A percentile compares a stretch with the other conserved stretches of the same genome.
These are phyloP conservation scores for Leccinum boreale DNA, from an alignment of 768 basidiomycete species.

Conservation along the genomic window DNA sequence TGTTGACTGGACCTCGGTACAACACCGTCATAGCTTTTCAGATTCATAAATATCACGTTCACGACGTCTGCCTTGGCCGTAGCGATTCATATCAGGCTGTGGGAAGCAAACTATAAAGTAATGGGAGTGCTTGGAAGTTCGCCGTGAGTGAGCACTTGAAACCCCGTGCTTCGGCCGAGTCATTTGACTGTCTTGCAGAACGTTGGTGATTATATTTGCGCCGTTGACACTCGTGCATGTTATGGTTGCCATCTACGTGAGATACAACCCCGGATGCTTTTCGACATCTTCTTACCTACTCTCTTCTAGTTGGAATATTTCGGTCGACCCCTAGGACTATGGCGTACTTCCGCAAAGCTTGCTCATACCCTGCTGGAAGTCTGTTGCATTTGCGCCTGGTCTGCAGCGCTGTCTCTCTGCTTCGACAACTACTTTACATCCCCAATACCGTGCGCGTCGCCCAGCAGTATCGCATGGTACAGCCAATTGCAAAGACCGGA, in stretches of 20 bases:
- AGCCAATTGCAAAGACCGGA: constrained; percentile 39
- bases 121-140: constrained; percentile 81
- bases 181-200: constrained; percentile 38
- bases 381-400: constrained; percentile 92
- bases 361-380: constrained; percentile 86
- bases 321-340: constrained; percentile 86
- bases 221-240: constrained; percentile 82
- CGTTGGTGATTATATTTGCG: constrained; percentile 82
- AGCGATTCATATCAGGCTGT: constrained; percentile 67
- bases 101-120: constrained; percentile 47
- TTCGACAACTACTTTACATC: constrained; percentile 95
- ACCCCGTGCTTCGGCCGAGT: background rate
- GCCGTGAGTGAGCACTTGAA: constrained; percentile 47
- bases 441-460: constrained; percentile 68
- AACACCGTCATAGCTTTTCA: constrained; percentile 59
- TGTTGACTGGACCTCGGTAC: constrained; percentile 4
- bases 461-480: constrained; percentile 68
- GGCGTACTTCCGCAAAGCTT: constrained; percentile 84
- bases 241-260: constrained; percentile 79
- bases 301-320: constrained; percentile 80
- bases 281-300: constrained; percentile 15
- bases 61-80: constrained; percentile 76
- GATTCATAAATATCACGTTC: constrained; percentile 80
- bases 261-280: constrained; percentile 26
- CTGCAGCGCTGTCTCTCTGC: constrained; percentile 79